Percentiles rank a stretch among this genome's conserved stretches.
phyloP scores from a whole-genome alignment of 495 filamentous ascomycete genomes.

The Podospora bellae-mahoneyi region DNA sequence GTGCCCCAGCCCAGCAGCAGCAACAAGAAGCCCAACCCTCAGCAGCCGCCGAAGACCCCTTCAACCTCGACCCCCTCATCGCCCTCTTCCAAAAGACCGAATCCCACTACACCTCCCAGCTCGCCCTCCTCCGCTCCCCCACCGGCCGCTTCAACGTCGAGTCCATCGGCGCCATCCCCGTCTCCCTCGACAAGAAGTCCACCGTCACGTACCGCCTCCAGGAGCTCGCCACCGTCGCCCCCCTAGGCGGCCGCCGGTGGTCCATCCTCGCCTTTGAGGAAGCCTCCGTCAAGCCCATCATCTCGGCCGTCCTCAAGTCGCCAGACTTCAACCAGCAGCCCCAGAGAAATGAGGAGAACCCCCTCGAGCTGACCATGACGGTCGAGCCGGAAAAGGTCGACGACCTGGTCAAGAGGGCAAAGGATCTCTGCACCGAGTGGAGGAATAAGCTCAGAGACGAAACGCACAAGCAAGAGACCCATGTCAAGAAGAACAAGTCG shows the following conservation, averaged over 20 bases:
- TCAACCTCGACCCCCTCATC: conserved; percentile 65
- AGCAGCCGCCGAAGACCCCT: conserved; percentile 50
- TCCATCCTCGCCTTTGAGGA: conserved; percentile 56
- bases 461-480: conserved; percentile 56
- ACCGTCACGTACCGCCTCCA: conserved; percentile 53
- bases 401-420: conserved; percentile 56
- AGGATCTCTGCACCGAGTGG: conserved; percentile 57
- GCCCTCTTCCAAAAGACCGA: not conserved
- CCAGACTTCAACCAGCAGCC: conserved; percentile 67
- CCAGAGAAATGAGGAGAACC: conserved; percentile 62
- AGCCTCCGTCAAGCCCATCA: conserved; percentile 66
- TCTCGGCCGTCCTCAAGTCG: conserved; percentile 64
- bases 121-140: conserved; percentile 55
- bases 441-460: conserved; percentile 55
- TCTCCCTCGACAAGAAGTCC: conserved; percentile 53
- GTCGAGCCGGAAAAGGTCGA: conserved; percentile 62
- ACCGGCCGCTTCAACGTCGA: conserved; percentile 65
- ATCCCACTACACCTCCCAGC: conserved; percentile 52
- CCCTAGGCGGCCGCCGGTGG: conserved; percentile 64
- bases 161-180: conserved; percentile 59
- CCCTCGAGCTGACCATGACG: conserved; percentile 66
- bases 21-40: conserved; percentile 29
- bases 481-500: conserved; percentile 59
- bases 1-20: conserved; percentile 2
- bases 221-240: conserved; percentile 74